Evolutionary conservation across 306 rosid species (phyloP).

Genomic region (Vachellia pachyceras): DNA sequence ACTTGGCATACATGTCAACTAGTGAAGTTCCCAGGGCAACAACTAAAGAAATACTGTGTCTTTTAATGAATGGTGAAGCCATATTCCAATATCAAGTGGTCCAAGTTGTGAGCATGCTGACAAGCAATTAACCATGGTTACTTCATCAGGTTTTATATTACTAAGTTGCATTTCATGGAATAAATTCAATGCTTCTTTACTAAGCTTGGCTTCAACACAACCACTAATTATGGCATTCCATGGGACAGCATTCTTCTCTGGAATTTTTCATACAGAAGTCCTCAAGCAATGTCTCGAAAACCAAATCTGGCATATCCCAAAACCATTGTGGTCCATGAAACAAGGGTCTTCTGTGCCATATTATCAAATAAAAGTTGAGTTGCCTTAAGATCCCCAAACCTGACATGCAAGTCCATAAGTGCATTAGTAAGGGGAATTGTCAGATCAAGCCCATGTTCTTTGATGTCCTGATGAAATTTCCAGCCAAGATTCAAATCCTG

Average conservation of each 20-base stretch:
- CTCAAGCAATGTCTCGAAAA: conserved; percentile 59
- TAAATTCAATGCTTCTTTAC: conserved; percentile 75
- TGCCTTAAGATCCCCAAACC: conserved; percentile 65
- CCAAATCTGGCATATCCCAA: conserved; percentile 79
- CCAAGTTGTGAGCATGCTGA: conserved; percentile 90
- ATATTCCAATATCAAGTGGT: conserved; percentile 79
- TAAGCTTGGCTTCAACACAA: conserved; percentile 68
- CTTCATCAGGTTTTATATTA: conserved; percentile 64
- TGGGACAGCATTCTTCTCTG: conserved; percentile 72
- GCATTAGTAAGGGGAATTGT: conserved; percentile 72
- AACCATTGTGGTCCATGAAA: conserved; percentile 83
- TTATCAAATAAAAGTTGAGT: conserved; percentile 59
- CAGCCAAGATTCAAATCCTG: conserved; percentile 64
- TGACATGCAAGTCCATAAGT: conserved; percentile 80
- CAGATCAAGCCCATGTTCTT: conserved; percentile 52
- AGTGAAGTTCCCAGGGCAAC: conserved; percentile 83
- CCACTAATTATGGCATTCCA: conserved; percentile 92
- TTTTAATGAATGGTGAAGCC: conserved; percentile 78
- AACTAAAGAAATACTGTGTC: conserved; percentile 47
- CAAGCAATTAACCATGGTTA: conserved; percentile 69
- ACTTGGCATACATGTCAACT: conserved; percentile 85
- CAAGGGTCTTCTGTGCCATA: conserved; percentile 61
- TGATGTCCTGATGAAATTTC: conserved; percentile 55
- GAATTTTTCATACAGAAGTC: conserved; percentile 61
- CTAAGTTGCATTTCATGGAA: conserved; percentile 84